Evolutionary conservation across 208 protist genomes (phyloP).

Genomic region (Trichomonas vaginalis): DNA sequence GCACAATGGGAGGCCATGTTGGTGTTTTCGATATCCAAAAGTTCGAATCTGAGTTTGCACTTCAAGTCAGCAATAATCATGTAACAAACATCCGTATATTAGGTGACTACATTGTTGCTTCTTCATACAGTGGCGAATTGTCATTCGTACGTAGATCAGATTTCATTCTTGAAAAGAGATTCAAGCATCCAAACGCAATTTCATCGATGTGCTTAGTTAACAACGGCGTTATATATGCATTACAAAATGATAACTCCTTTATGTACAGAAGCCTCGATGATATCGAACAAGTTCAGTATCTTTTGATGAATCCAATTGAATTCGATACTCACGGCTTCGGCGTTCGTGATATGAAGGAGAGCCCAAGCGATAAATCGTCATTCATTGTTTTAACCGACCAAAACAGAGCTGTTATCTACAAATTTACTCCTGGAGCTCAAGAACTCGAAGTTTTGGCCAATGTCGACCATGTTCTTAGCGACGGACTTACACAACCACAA

Average conservation of each 20-base stretch:
- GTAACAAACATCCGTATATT: neutral
- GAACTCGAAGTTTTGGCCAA: neutral
- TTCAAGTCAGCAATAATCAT: neutral
- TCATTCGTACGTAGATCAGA: neutral
- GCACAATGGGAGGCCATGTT: neutral
- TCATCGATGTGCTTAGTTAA: neutral
- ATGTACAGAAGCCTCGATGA: neutral
- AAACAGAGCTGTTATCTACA: neutral
- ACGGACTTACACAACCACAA: neutral
- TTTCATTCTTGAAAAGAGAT: neutral
- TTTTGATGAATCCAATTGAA: neutral
- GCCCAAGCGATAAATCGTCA: neutral
- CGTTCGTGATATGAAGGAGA: neutral
- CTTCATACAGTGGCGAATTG: neutral
- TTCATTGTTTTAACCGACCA: neutral
- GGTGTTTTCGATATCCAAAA: neutral
- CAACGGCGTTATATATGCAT: neutral
- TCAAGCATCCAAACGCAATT: neutral
- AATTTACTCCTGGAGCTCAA: neutral
- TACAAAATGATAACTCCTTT: neutral
- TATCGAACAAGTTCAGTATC: neutral
- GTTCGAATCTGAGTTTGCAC: neutral
- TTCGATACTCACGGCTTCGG: neutral
- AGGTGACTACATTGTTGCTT: neutral
- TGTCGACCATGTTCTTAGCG: neutral